Conservation (phyloP, 2,329 filamentous ascomycete species). For the Chrysoporthe deuterocubensis region DNA sequence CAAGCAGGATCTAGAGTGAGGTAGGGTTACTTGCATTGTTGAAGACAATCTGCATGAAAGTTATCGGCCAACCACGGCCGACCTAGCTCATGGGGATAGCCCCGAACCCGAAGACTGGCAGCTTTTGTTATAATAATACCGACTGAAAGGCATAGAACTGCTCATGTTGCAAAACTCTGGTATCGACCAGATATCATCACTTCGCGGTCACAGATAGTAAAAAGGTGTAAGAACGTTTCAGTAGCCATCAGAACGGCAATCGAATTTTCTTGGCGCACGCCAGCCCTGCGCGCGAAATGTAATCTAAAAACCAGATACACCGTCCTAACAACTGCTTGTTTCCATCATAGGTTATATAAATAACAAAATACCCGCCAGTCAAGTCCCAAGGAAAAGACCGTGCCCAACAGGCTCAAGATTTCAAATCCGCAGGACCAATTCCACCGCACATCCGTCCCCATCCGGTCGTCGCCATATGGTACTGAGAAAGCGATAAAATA, state of each 20-base stretch:
- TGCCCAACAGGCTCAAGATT: constrained; percentile 13
- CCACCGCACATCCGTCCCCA: not conserved
- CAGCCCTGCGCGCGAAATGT: not conserved
- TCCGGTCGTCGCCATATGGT: constrained; percentile 11
- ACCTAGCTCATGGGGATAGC: too few species aligned
- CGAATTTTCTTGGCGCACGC: not conserved
- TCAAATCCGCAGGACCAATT: not conserved
- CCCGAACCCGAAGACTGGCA: too few species aligned
- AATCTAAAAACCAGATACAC: constrained; percentile 1
- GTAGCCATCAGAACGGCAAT: not conserved
- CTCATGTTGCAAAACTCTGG: not conserved
- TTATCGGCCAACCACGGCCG: not conserved
- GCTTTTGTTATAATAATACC: too few species aligned
- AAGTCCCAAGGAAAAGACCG: constrained; percentile 14
- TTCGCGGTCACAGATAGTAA: not conserved
- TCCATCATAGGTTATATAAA: constrained; percentile 4
- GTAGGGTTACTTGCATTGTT: not conserved
- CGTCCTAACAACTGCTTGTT: not conserved
- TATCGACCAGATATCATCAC: not conserved
- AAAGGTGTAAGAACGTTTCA: not conserved
- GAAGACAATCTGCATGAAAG: not conserved
- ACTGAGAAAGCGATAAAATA: not conserved
- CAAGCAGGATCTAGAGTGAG: not conserved
- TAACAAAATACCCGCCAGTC: constrained; percentile 8
- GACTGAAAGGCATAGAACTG: too few species aligned